Conservation (phyloP, 441 rosid species). For the Gossypium gossypioides region DNA sequence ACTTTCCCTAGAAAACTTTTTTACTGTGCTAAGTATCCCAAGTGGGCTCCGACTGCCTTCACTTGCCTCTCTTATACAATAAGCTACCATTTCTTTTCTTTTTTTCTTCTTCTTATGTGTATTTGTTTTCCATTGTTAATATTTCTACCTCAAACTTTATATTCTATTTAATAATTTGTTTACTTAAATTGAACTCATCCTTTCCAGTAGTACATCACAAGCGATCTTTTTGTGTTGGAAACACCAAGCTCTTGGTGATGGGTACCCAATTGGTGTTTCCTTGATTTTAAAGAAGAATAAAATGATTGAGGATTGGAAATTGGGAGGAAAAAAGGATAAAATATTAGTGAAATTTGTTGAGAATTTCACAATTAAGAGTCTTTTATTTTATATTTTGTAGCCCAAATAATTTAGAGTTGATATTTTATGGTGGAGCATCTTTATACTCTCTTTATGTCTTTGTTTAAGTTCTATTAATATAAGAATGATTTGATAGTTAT, state of each 20-base stretch:
- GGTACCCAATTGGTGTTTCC: constrained; percentile 25
- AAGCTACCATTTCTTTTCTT: constrained; percentile 17
- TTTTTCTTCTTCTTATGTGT: neutral
- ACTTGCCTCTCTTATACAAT: constrained; percentile 26
- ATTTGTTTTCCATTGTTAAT: neutral
- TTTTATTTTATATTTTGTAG: neutral
- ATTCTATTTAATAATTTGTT: neutral
- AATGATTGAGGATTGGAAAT: constrained; percentile 18
- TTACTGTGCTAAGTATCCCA: constrained; percentile 9
- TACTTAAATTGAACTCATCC: constrained; percentile 33
- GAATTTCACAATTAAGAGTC: neutral
- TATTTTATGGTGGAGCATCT: neutral
- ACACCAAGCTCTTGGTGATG: constrained; percentile 13
- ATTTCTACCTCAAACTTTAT: neutral
- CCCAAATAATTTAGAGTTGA: neutral
- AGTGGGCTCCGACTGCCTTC: constrained; percentile 19
- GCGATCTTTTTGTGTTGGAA: constrained; percentile 19
- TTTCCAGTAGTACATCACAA: constrained; percentile 23
- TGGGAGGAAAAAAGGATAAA: neutral
- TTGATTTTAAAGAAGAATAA: constrained; percentile 24
- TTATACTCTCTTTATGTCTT: neutral
- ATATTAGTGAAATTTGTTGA: neutral
- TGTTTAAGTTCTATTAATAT: neutral
- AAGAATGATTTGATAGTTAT: too few relatives aligned
- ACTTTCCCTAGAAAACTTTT: constrained; percentile 2